Conservation (phyloP, 352 stramenopile genomes). For the Phytophthora aleatoria region DNA sequence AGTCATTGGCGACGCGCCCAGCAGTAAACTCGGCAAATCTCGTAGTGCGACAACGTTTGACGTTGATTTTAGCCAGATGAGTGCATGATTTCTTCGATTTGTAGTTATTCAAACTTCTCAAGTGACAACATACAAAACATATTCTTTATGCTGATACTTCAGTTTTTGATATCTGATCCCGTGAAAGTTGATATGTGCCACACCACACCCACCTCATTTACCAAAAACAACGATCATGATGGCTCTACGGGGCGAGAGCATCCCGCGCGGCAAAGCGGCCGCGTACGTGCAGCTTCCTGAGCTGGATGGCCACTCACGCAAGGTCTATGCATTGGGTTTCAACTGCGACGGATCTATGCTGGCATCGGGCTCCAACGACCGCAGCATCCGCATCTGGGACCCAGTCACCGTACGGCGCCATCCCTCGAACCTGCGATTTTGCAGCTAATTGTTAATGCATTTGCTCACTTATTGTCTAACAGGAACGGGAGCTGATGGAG, state of each 20-base stretch:
- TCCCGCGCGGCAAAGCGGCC: conserved; percentile 18
- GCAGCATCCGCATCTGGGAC: conserved; percentile 82
- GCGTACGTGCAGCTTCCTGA: conserved; percentile 67
- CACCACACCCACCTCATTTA: conserved; percentile 13
- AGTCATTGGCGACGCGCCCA: conserved; percentile 12
- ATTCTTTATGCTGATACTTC: too few relatives aligned
- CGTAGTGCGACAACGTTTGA: conserved; percentile 12
- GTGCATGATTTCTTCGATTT: too few relatives aligned
- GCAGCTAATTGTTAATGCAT: background rate
- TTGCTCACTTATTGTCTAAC: background rate
- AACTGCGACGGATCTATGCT: conserved; percentile 73
- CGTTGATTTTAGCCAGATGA: too few relatives aligned
- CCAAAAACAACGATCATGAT: conserved; percentile 10
- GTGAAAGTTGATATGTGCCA: conserved; percentile 10
- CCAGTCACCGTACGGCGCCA: conserved; percentile 45
- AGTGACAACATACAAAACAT: too few relatives aligned
- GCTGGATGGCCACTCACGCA: conserved; percentile 79
- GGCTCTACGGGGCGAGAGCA: conserved; percentile 23
- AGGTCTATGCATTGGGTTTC: conserved; percentile 84
- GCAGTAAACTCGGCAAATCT: conserved; percentile 1
- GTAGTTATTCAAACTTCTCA: background rate
- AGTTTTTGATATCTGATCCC: background rate
- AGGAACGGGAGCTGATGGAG: conserved; percentile 66
- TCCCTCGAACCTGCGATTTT: background rate
- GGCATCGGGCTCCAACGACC: conserved; percentile 82